Evolutionary conservation across 345 rosid genomes (phyloP), one percentile per base, ranked within the genome.

Genomic region (Aquilaria malaccensis): DNA sequence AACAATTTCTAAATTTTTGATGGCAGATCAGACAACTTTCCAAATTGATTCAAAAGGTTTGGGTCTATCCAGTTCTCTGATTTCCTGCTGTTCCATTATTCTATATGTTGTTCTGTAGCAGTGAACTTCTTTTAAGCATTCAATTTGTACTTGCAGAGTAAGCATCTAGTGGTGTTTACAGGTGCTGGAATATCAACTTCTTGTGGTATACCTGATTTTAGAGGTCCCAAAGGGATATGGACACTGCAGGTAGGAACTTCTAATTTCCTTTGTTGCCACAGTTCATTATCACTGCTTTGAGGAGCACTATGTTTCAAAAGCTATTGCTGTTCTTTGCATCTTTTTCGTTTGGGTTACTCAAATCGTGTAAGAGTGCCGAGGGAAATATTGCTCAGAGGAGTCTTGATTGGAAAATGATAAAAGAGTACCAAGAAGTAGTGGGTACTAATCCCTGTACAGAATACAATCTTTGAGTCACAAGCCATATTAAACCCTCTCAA

Each of bases 171-270:
- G 67, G 97, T 82, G 64, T 94, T 94, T 67, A 94, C 97, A 46
- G 97, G 97, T 74, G 99, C 99, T 14, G 97, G 99, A 68, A 90
- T 90, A 73, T 94, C 99, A 60, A 90, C 99, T 50, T 86, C 99
- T 68, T 87, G 99, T 72, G 96, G 99, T 49, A 94, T 94, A 65
- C 97, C 99, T 67, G 96, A 94, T 77, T 88, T 94, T 76, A 81
- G 99, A 70, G 97, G 97, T 59, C 99, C 99, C 55, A 83, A 84
- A 67, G 99, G 99, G 69, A 90, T 94, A 64, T 94, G 99, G 99
- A 94, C 99, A 11, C 60, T 94, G 47, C 97, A 94, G 97, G 97
- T 90, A 68, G 67, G 62, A 46, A 0, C 64, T 58, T 37, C 43
- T 22, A 37, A 4, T 64, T 45, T 60, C 46, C 11, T 67, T 56